phyloP scores from a whole-genome alignment of 164 flowering plant species.

The Euptelea pleiosperma region DNA sequence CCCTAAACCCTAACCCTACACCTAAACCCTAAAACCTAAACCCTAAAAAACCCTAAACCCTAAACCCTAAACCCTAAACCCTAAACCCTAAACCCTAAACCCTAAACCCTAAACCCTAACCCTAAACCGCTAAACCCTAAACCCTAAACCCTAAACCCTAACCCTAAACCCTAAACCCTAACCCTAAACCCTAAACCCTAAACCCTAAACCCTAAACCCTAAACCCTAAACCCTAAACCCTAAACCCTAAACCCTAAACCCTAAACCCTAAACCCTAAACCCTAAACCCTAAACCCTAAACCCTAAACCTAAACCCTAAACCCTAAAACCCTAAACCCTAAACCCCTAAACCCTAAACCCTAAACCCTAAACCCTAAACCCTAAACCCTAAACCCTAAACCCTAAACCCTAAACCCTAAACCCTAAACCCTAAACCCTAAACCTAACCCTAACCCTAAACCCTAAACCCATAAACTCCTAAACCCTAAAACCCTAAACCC shows the following conservation, averaged over 20 bases:
- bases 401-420: slow-evolving; percentile 9
- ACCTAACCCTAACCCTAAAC: slow-evolving; percentile 7
- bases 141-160: slow-evolving; percentile 10
- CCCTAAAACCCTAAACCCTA: slow-evolving; percentile 12
- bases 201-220: slow-evolving; percentile 6
- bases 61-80: slow-evolving; percentile 20
- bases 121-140: slow-evolving; percentile 16
- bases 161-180: slow-evolving; percentile 9
- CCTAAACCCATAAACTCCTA: slow-evolving; percentile 7
- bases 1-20: slow-evolving; percentile 24
- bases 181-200: slow-evolving; percentile 11
- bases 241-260: slow-evolving; percentile 17
- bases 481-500: slow-evolving; percentile 17
- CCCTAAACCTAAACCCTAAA: slow-evolving; percentile 10
- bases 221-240: slow-evolving; percentile 15
- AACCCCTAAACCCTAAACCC: slow-evolving; percentile 14
- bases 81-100: slow-evolving; percentile 19
- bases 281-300: slow-evolving; percentile 15
- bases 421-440: slow-evolving; percentile 7
- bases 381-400: slow-evolving; percentile 11
- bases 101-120: slow-evolving; percentile 17
- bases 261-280: slow-evolving; percentile 16
- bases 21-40: slow-evolving; percentile 22
- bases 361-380: slow-evolving; percentile 2
- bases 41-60: slow-evolving; percentile 26